These are phyloP conservation scores for Pseudofabraea citricarpa DNA, from an alignment of 2,329 filamentous ascomycete species.

Conservation along the genomic window DNA sequence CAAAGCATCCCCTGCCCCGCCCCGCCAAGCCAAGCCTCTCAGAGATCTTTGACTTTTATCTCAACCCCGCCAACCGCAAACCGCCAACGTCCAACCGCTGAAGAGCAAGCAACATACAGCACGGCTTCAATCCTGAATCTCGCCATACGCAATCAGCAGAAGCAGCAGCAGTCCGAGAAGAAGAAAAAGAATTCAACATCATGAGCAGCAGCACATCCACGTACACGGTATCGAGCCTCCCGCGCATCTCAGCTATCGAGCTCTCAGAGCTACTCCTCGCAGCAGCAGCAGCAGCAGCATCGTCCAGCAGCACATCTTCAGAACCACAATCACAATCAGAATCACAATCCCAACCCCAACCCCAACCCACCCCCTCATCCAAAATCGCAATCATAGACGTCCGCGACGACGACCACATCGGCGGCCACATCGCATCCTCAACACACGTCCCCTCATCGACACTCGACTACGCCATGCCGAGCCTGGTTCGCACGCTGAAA, in stretches of 20 bases:
- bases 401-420: slow-evolving; percentile 81
- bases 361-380: slow-evolving; percentile 10
- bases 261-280: slow-evolving; percentile 25
- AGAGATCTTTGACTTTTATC: too few species aligned
- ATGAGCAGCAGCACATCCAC: slow-evolving; percentile 10
- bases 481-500: slow-evolving; percentile 72
- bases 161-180: too few species aligned
- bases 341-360: slow-evolving; percentile 24
- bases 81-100: too few species aligned
- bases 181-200: too few species aligned
- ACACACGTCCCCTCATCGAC: slow-evolving; percentile 69
- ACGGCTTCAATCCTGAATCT: too few species aligned
- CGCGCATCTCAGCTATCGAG: slow-evolving; percentile 23
- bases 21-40: too few species aligned
- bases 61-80: too few species aligned
- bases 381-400: slow-evolving; percentile 78
- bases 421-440: slow-evolving; percentile 79
- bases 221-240: slow-evolving; percentile 20
- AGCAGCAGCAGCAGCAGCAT: slow-evolving; percentile 3
- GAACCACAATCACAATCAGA: too few species aligned
- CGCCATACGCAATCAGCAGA: too few species aligned
- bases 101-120: too few species aligned
- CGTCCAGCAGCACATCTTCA: not conserved
- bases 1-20: too few species aligned
- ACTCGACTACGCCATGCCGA: slow-evolving; percentile 73